Evolutionary conservation across 495 filamentous ascomycete genomes (phyloP).

Genomic region (Hamigera avellanea): DNA sequence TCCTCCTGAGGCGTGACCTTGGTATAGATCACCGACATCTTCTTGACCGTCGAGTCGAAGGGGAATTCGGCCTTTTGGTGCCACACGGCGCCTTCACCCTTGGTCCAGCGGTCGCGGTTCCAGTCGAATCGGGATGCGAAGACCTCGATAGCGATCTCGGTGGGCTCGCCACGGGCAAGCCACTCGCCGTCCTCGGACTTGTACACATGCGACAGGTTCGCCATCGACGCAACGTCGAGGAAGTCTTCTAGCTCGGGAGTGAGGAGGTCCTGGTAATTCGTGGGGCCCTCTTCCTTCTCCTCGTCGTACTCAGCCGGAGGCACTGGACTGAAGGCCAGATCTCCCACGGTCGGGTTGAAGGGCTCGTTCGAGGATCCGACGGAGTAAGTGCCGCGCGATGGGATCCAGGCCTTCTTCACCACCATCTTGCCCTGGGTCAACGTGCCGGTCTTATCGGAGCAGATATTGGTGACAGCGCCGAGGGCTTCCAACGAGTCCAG

Average conservation of each 20-base stretch:
- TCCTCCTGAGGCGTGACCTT: slow-evolving; percentile 11
- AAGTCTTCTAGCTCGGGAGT: slow-evolving; percentile 25
- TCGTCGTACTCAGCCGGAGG: slow-evolving; percentile 16
- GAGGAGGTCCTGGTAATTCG: slow-evolving; percentile 11
- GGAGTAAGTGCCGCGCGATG: slow-evolving; percentile 41
- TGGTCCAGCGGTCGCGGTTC: slow-evolving; percentile 34
- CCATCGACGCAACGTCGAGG: slow-evolving; percentile 42
- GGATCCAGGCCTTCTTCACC: slow-evolving; percentile 61
- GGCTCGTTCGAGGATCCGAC: slow-evolving; percentile 35
- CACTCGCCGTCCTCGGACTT: slow-evolving; percentile 30
- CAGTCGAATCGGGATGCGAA: slow-evolving; percentile 44
- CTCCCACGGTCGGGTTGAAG: slow-evolving; percentile 33
- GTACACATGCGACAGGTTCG: slow-evolving; percentile 44
- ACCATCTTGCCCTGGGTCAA: slow-evolving; percentile 57
- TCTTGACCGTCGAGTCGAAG: slow-evolving; percentile 50
- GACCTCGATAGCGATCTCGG: slow-evolving; percentile 51
- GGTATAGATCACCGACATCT: slow-evolving; percentile 44
- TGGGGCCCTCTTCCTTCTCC: slow-evolving; percentile 8
- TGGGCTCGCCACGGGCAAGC: slow-evolving; percentile 47
- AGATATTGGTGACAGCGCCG: slow-evolving; percentile 46
- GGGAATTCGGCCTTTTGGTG: slow-evolving; percentile 41
- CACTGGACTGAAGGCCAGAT: slow-evolving; percentile 24
- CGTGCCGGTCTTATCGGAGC: slow-evolving; percentile 50
- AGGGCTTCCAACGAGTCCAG: slow-evolving; percentile 45
- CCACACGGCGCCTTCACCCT: slow-evolving; percentile 31